These are phyloP conservation scores for Syzygium aromaticum DNA, from an alignment of 345 rosid species.

Conservation along the genomic window DNA sequence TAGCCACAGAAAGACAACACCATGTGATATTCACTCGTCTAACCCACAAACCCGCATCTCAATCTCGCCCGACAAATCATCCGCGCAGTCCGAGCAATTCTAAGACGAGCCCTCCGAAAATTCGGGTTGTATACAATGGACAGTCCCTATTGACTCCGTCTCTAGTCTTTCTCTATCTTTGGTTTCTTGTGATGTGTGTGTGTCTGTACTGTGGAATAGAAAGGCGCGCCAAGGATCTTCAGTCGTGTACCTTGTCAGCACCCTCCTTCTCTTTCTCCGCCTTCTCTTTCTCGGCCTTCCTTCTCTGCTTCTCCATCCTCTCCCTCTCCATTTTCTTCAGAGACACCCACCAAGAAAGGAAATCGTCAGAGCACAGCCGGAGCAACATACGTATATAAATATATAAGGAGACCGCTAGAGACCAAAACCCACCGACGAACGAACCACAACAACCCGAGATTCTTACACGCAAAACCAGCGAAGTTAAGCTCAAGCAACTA, in stretches of 20 bases:
- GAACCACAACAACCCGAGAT: too few species aligned
- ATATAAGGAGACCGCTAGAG: not conserved
- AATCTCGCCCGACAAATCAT: not conserved
- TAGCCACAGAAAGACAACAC: not conserved
- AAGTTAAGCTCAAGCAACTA: not conserved
- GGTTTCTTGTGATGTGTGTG: not conserved
- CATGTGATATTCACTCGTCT: not conserved
- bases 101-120: not conserved
- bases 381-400: not conserved
- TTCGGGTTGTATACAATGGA: not conserved
- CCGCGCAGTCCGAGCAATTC: not conserved
- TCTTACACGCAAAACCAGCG: not conserved
- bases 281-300: constrained; percentile 54
- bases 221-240: not conserved
- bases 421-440: not conserved
- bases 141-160: not conserved
- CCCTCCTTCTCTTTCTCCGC: constrained; percentile 37
- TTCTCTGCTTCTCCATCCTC: constrained; percentile 49
- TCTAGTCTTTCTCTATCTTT: not conserved
- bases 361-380: not conserved
- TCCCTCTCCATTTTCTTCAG: constrained; percentile 87
- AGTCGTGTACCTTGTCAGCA: constrained; percentile 41
- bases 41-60: not conserved
- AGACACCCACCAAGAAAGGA: not conserved
- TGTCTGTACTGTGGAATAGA: not conserved